Percentiles rank a stretch among this genome's conserved stretches.
Conservation (phyloP, 2,329 filamentous ascomycete genomes). For the Aspergillus oerlinghausenensis region DNA sequence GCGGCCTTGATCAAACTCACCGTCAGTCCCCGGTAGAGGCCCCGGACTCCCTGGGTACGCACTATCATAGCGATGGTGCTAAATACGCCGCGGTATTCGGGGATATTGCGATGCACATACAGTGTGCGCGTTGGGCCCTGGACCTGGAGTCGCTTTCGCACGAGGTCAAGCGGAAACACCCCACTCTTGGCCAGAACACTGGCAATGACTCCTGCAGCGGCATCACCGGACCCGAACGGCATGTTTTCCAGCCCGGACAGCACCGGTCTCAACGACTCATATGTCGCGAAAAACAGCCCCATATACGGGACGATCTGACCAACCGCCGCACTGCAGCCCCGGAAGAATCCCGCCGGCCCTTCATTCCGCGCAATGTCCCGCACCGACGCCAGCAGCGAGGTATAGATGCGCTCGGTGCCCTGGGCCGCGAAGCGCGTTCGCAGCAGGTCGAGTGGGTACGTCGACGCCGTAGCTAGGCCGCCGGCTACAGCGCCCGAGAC, state of each 20-base stretch:
- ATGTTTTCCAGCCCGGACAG: slow-evolving; percentile 45
- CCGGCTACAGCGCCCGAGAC: slow-evolving; percentile 78
- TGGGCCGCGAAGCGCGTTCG: slow-evolving; percentile 96
- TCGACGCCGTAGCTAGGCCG: slow-evolving; percentile 72
- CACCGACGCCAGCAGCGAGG: slow-evolving; percentile 64
- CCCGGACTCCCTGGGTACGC: slow-evolving; percentile 67
- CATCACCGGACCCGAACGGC: slow-evolving; percentile 75
- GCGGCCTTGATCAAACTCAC: slow-evolving; percentile 91
- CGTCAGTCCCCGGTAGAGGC: slow-evolving; percentile 80
- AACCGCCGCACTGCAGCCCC: slow-evolving; percentile 74
- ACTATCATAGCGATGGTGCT: slow-evolving; percentile 66
- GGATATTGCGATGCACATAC: slow-evolving; percentile 85
- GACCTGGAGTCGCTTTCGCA: slow-evolving; percentile 89
- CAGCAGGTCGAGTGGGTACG: slow-evolving; percentile 90
- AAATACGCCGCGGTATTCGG: slow-evolving; percentile 68
- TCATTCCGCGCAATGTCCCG: slow-evolving; percentile 70
- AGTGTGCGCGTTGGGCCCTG: slow-evolving; percentile 77
- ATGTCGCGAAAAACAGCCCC: slow-evolving; percentile 90
- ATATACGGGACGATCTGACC: slow-evolving; percentile 92
- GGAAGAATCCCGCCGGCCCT: slow-evolving; percentile 77
- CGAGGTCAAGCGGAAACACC: slow-evolving; percentile 89
- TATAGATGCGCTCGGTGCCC: slow-evolving; percentile 74
- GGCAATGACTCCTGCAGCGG: slow-evolving; percentile 72
- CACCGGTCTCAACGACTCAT: slow-evolving; percentile 68
- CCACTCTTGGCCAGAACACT: slow-evolving; percentile 80